Evolutionary conservation across 306 rosid genomes (phyloP).

Genomic region (Senna siamea): DNA sequence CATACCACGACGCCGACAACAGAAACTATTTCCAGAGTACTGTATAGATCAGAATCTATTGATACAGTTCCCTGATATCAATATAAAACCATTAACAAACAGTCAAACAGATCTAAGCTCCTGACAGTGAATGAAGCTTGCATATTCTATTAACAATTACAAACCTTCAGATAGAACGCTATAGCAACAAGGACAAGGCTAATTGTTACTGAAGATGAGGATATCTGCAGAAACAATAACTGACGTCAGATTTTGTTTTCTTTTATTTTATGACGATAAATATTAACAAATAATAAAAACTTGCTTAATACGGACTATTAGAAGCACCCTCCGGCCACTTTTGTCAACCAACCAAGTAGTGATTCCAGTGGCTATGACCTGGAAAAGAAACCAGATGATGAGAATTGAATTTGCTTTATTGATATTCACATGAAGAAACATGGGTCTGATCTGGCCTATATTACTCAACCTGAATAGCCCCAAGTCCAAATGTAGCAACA

Average conservation of each 20-base stretch:
- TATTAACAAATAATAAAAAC: conserved; percentile 3
- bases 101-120: conserved; percentile 20
- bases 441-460: conserved; percentile 4
- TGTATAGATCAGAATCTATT: conserved; percentile 47
- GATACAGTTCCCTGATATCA: conserved; percentile 50
- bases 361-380: conserved; percentile 74
- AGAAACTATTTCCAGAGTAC: conserved; percentile 56
- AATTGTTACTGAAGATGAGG: conserved; percentile 65
- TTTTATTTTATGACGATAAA: conserved; percentile 34
- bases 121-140: conserved; percentile 29
- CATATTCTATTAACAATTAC: conserved; percentile 17
- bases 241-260: conserved; percentile 7
- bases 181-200: conserved; percentile 68
- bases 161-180: conserved; percentile 74
- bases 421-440: conserved; percentile 15
- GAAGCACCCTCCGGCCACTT: conserved; percentile 76
- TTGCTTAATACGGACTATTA: conserved; percentile 54
- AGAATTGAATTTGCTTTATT: conserved; percentile 19
- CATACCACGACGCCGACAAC: conserved; percentile 81
- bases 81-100: conserved; percentile 29
- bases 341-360: conserved; percentile 81
- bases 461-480: conserved; percentile 67
- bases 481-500: conserved; percentile 74
- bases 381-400: conserved; percentile 29
- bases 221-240: conserved; percentile 53